These are phyloP conservation scores for Tephrocybe sp. DNA, from an alignment of 768 basidiomycete genomes.

Conservation along the genomic window DNA sequence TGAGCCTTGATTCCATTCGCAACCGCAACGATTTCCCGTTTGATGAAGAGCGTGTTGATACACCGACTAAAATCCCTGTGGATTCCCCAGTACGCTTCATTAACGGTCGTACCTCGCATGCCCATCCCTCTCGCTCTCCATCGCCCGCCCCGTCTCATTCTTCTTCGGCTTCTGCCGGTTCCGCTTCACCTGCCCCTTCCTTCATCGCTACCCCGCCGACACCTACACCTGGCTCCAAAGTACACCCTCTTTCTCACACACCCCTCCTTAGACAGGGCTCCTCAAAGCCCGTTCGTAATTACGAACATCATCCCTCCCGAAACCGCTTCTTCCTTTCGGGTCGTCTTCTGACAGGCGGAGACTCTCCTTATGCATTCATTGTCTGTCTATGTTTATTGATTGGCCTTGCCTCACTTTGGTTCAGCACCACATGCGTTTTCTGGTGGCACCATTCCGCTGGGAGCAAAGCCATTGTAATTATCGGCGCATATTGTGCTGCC, in stretches of 20 bases:
- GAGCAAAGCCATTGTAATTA: constrained; percentile 43
- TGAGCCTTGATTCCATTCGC: constrained; percentile 49
- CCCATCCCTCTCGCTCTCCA: constrained; percentile 29
- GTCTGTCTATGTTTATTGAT: constrained; percentile 59
- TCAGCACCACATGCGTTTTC: constrained; percentile 85
- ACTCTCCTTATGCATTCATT: constrained; percentile 80
- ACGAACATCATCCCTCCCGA: constrained; percentile 64
- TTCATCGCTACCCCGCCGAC: constrained; percentile 18
- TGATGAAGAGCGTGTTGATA: constrained; percentile 14
- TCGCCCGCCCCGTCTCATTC: constrained; percentile 20
- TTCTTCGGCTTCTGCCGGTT: constrained; percentile 14
- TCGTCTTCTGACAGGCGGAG: constrained; percentile 77
- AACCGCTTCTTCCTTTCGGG: constrained; percentile 79
- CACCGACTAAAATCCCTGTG: constrained; percentile 1
- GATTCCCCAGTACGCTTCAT: constrained; percentile 27
- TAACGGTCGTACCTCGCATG: constrained; percentile 1
- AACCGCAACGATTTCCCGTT: constrained; percentile 10
- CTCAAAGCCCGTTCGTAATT: constrained; percentile 47
- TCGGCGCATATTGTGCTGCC: constrained; percentile 49
- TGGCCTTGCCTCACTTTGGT: constrained; percentile 75
- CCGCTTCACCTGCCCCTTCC: constrained; percentile 13
- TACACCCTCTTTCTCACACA: constrained; percentile 32
- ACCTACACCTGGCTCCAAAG: constrained; percentile 1
- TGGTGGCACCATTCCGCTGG: constrained; percentile 71
- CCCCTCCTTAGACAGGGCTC: constrained; percentile 35